Evolutionary conservation across 2,329 filamentous ascomycete genomes (phyloP).

Genomic region (Aspergillus udagawae): DNA sequence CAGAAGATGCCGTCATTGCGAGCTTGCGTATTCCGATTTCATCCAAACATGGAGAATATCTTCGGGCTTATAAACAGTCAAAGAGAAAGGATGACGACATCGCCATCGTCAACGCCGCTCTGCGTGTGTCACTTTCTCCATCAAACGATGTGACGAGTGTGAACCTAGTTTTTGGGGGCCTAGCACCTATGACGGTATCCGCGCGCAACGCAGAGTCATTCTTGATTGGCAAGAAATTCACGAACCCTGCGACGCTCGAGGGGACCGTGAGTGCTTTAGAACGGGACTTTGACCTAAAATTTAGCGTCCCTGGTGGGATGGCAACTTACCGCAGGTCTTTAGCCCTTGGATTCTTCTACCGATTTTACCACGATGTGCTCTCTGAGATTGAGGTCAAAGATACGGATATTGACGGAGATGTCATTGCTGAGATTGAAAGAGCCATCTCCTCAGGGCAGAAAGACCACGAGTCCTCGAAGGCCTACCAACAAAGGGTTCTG

Average conservation of each 20-base stretch:
- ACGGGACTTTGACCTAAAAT: conserved; percentile 80
- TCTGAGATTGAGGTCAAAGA: conserved; percentile 49
- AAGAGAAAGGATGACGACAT: conserved; percentile 99
- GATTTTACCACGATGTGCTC: conserved; percentile 89
- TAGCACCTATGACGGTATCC: conserved; percentile 87
- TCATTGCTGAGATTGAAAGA: conserved; percentile 78
- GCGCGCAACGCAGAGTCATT: conserved; percentile 74
- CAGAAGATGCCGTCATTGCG: conserved; percentile 77
- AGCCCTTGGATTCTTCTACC: conserved; percentile 91
- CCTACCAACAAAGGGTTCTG: conserved; percentile 76
- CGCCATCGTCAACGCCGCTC: conserved; percentile 86
- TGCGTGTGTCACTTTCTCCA: conserved; percentile 69
- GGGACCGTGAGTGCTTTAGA: conserved; percentile 87
- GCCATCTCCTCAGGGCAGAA: conserved; percentile 75
- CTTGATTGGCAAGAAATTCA: conserved; percentile 72
- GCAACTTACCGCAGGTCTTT: conserved; percentile 90
- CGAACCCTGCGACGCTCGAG: conserved; percentile 78
- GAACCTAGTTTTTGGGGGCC: conserved; percentile 86
- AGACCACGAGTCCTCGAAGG: conserved; percentile 68
- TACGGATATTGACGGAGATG: conserved; percentile 64
- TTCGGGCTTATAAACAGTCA: conserved; percentile 89
- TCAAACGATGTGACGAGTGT: conserved; percentile 67
- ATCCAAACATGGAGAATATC: conserved; percentile 70
- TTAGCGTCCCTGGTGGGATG: conserved; percentile 95
- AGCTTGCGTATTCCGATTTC: conserved; percentile 81